These are phyloP conservation scores for Colletotrichum paranaense DNA, from an alignment of 2,329 filamentous ascomycete species.

Conservation along the genomic window DNA sequence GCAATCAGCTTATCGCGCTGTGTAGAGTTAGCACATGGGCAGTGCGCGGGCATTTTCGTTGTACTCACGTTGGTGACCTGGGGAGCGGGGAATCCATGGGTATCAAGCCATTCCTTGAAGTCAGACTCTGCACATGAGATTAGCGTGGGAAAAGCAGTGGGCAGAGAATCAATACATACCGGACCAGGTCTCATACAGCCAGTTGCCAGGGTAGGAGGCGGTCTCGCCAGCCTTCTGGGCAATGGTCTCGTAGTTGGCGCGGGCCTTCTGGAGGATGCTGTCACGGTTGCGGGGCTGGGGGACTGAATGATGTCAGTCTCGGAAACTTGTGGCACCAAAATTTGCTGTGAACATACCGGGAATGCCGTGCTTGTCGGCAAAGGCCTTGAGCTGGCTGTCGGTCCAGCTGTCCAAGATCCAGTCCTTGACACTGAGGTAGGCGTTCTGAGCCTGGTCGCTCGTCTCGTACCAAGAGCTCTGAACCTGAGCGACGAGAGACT, in stretches of 20 bases:
- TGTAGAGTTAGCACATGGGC: constrained; percentile 34
- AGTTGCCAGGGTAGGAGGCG: constrained; percentile 89
- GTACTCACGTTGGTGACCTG: constrained; percentile 74
- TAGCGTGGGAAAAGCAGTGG: background rate
- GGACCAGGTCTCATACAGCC: constrained; percentile 92
- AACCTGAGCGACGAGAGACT: constrained; percentile 76
- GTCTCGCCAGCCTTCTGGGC: constrained; percentile 83
- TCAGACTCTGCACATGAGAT: constrained; percentile 73
- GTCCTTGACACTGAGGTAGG: constrained; percentile 79
- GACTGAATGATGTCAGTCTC: constrained; percentile 53
- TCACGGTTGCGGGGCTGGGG: constrained; percentile 91
- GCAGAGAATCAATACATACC: constrained; percentile 40
- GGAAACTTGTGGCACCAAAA: background rate
- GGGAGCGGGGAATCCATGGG: constrained; percentile 85
- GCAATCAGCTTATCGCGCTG: constrained; percentile 89
- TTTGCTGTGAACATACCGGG: constrained; percentile 61
- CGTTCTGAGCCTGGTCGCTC: constrained; percentile 78
- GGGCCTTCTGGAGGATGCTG: constrained; percentile 79
- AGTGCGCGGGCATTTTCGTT: too few species aligned
- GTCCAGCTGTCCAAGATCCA: constrained; percentile 98
- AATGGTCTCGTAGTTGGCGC: constrained; percentile 82
- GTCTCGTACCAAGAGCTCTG: constrained; percentile 82
- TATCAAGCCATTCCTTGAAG: constrained; percentile 92
- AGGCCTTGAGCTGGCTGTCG: constrained; percentile 92
- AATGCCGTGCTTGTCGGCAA: constrained; percentile 89